Evolutionary conservation across 192 early-diverging fungal genomes (phyloP), one percentile per base, ranked within the genome.

Genomic region (Phycomyces blakesleeanus): DNA sequence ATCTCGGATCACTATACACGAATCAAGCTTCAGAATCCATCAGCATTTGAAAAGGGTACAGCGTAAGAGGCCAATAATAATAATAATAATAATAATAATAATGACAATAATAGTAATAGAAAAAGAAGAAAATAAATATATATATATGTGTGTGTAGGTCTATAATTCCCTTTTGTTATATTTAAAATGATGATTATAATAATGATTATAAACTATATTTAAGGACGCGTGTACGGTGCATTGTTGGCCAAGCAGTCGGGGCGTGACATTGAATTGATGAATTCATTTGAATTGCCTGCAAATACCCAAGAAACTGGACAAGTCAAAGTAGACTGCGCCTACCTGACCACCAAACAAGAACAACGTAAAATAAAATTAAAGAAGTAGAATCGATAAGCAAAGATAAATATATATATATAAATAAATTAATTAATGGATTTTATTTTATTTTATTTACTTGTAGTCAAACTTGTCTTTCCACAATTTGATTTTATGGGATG

Each of bases 1-100:
- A 87, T 93, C 54, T 92, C 92, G 6, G 93, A 94, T 68, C 93
- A 94, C 61, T 92, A 80, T 73, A 93, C 87, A 27, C 79, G 93
- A 21, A 80, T 76, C 6, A 82, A 80, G 39, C 66, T 90, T 61
- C 91, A 93, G 64, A 76, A 76, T 20, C 72, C 69, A 5, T 34
- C 26, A 16, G 38, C 57, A 44, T 41, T 57, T 54, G 58, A 52
- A 14, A 68, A 52, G 34, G 49, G 54, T 58, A 57, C 49, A 6
- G 2, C 27, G 20, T 15, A 26, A 25, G 50, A 39, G 18, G 27
- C 6, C 14, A 18, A 15, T 37, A n/a, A 27, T 50, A 34, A 56
- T 10, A 2, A 57, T 66, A 39, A 0, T 22, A 25, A 66, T 34
- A 12, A 67, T 60, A 18, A 15, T 51, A 38, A 37, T 27, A 63